Evolutionary conservation across 768 basidiomycete species (phyloP), one percentile per base, ranked within the genome.

Genomic region (Astraeus odoratus): DNA sequence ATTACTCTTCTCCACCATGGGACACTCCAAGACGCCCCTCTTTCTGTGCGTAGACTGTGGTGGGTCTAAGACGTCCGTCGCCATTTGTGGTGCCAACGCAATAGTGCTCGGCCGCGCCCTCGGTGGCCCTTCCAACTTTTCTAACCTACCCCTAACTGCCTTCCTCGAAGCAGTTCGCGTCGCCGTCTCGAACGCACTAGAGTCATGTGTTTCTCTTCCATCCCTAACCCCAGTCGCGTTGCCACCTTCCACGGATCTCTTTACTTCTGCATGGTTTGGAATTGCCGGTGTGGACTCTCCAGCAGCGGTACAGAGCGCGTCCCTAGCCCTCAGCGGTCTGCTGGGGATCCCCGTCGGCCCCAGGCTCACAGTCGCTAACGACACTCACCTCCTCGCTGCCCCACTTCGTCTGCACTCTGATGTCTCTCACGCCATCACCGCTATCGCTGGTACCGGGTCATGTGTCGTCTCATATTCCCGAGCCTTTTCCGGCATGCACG

Each of bases 1-100:
- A n/a, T n/a, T n/a, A n/a, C n/a, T n/a, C 29, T 15, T 15, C 13
- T 7, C 30, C 10, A 23, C n/a, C n/a, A n/a, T n/a, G n/a, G n/a
- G n/a, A n/a, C 27, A 9, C 22, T 13, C 25, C 5, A 20, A 15
- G 0, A 79, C 80, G 77, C 66, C 80, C 9, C 66, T 86, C 54
- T 86, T 77, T 57, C 80, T 92, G 51, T 90, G 83, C 57, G 82
- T 86, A 51, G 89, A 92, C 64, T 91, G 89, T 50, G 91, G 91
- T 24, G 91, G 88, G 18, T 87, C 87, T 35, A 95, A 94, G 68
- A 92, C 92, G 8, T 76, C 83, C 22, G 86, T 76, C 5, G 86
- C 77, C 48, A 77, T 94, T 60, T 72, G 72, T 48, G 71, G 81
- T 57, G 52, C 58, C 16, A 51, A 70, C 2, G 85, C 88, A 50